Evolutionary conservation across 371 early-diverging fungal species (phyloP).

Genomic region (Basidiobolus heterosporus): DNA sequence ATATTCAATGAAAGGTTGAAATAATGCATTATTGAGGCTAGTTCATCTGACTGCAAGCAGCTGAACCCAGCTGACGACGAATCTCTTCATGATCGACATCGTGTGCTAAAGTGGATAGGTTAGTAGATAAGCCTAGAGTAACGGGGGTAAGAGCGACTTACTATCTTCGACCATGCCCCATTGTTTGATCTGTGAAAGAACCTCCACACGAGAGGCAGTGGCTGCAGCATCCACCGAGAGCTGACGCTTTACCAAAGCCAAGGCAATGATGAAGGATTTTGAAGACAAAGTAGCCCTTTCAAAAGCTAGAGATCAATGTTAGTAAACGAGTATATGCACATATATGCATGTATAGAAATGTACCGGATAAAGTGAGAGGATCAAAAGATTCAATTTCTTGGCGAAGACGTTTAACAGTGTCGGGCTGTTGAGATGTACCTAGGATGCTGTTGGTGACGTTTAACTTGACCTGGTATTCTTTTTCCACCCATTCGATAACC

Average conservation of each 20-base stretch:
- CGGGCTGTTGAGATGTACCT: constrained; percentile 40
- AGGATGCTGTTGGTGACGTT: constrained; percentile 56
- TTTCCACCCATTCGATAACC: constrained; percentile 58
- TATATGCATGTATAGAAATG: not conserved
- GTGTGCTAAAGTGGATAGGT: constrained; percentile 4
- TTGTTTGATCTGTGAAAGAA: constrained; percentile 61
- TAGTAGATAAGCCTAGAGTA: too few relatives aligned
- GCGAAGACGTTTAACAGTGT: constrained; percentile 35
- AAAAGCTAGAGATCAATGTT: constrained; percentile 34
- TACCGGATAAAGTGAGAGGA: constrained; percentile 46
- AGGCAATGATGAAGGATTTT: constrained; percentile 77
- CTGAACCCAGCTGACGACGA: constrained; percentile 8
- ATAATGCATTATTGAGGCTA: not conserved
- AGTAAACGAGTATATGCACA: not conserved
- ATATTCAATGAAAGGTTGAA: too few relatives aligned
- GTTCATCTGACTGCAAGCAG: constrained; percentile 3
- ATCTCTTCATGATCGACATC: constrained; percentile 7
- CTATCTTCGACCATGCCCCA: constrained; percentile 89
- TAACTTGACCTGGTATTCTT: constrained; percentile 44
- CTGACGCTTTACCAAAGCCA: constrained; percentile 57
- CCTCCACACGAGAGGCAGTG: constrained; percentile 69
- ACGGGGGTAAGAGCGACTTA: too few relatives aligned
- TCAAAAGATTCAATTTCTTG: constrained; percentile 31
- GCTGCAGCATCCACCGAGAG: constrained; percentile 65
- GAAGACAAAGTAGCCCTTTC: constrained; percentile 73